These are phyloP conservation scores for Echinochloa phyllopogon DNA, from an alignment of 176 grass and related monocot species.

Conservation along the genomic window DNA sequence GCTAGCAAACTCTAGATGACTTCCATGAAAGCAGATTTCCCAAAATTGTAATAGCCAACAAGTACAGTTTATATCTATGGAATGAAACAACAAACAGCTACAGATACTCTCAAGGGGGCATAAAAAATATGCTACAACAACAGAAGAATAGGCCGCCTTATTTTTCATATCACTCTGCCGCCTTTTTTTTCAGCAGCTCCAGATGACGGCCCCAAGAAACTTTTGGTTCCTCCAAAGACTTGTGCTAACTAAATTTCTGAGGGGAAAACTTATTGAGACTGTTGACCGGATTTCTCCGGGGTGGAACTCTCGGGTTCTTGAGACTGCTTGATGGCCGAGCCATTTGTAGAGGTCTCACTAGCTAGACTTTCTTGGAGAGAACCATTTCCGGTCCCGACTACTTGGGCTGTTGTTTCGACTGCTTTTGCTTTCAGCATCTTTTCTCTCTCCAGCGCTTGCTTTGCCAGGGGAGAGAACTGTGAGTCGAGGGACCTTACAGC, in stretches of 20 bases:
- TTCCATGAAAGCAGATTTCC: background rate
- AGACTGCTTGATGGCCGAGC: conserved; percentile 36
- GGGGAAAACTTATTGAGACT: conserved; percentile 41
- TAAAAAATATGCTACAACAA: conserved; percentile 59
- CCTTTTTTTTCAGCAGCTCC: conserved; percentile 20
- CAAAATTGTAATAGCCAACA: conserved; percentile 46
- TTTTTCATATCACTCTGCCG: conserved; percentile 37
- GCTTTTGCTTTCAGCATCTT: conserved; percentile 61
- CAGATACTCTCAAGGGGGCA: conserved; percentile 13
- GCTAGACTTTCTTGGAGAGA: conserved; percentile 54
- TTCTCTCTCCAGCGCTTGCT: conserved; percentile 85
- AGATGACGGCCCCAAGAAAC: conserved; percentile 29
- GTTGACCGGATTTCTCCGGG: conserved; percentile 56
- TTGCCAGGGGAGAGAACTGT: conserved; percentile 91
- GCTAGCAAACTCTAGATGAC: background rate
- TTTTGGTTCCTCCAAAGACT: conserved; percentile 35
- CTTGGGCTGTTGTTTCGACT: conserved; percentile 49
- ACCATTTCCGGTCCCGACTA: conserved; percentile 43
- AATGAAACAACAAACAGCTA: conserved; percentile 49
- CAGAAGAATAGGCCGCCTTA: conserved; percentile 54
- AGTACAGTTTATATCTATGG: conserved; percentile 40
- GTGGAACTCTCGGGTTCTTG: conserved; percentile 57
- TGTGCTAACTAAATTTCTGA: conserved; percentile 46
- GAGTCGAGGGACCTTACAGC: conserved; percentile 86
- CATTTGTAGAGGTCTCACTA: conserved; percentile 49